These are phyloP conservation scores for Dactylellina cionopaga DNA, from an alignment of 2,329 filamentous ascomycete species.

Conservation along the genomic window DNA sequence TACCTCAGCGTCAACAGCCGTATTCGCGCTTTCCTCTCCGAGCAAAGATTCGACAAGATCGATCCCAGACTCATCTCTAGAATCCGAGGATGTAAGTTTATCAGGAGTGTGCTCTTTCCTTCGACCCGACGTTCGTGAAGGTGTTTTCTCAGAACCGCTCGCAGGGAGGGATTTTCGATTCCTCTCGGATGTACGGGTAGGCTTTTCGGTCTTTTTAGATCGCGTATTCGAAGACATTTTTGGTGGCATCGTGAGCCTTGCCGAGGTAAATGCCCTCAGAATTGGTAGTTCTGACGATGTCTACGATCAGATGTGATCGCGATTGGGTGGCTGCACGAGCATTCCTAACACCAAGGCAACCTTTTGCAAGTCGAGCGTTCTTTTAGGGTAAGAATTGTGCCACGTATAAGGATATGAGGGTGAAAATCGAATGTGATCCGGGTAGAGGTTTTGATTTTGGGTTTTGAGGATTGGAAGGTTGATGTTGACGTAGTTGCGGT, in stretches of 20 bases:
- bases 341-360: constrained; percentile 42
- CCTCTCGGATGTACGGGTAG: constrained; percentile 52
- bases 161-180: constrained; percentile 45
- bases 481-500: constrained; percentile 21
- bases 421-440: neutral
- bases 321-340: constrained; percentile 52
- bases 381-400: neutral
- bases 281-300: constrained; percentile 7
- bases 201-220: constrained; percentile 46
- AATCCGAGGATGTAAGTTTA: constrained; percentile 37
- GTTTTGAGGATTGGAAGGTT: neutral
- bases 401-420: constrained; percentile 7
- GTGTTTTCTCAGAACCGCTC: constrained; percentile 35
- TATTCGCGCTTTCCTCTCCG: constrained; percentile 22
- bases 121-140: constrained; percentile 38
- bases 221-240: constrained; percentile 52
- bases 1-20: constrained; percentile 31
- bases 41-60: constrained; percentile 42
- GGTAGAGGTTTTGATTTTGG: neutral
- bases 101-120: constrained; percentile 47
- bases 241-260: neutral
- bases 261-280: neutral
- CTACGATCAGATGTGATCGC: constrained; percentile 52
- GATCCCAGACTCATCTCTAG: constrained; percentile 45
- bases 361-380: constrained; percentile 8